Conservation (phyloP, 495 filamentous ascomycete species). For the Hypomontagnella submonticulosa region DNA sequence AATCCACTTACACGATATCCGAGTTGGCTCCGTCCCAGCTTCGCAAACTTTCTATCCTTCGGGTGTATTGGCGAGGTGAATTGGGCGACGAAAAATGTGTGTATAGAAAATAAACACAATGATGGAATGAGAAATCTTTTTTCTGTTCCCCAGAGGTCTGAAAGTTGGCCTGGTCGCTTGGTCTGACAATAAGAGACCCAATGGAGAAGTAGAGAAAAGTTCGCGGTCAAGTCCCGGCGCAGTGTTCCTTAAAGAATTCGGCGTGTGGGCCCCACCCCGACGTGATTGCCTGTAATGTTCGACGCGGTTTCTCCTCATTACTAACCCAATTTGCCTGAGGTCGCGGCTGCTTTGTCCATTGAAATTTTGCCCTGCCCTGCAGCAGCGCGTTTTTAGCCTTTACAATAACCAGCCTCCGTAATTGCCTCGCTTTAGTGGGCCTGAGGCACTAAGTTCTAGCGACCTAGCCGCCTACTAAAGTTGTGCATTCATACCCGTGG, state of each 20-base stretch:
- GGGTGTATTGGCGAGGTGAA: background rate
- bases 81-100: conserved; percentile 1
- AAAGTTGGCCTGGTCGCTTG: conserved; percentile 28
- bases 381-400: conserved; percentile 29
- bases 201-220: conserved; percentile 7
- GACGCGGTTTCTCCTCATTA: conserved; percentile 39
- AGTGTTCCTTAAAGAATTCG: conserved; percentile 20
- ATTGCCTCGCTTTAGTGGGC: conserved; percentile 12
- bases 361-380: conserved; percentile 9
- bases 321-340: conserved; percentile 17
- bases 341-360: conserved; percentile 31
- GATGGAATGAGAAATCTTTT: conserved; percentile 4
- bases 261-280: conserved; percentile 23
- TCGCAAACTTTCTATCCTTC: conserved; percentile 1
- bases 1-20: conserved; percentile 19
- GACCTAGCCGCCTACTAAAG: conserved; percentile 13
- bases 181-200: conserved; percentile 24
- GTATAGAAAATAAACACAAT: conserved; percentile 7
- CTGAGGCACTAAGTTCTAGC: conserved; percentile 6
- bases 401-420: conserved; percentile 23
- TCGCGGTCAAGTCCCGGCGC: conserved; percentile 1
- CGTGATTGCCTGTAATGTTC: conserved; percentile 28
- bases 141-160: conserved; percentile 21
- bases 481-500: no score
- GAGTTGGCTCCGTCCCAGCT: conserved; percentile 20